Base-by-base conservation (phyloP, 352 stramenopile species). In the Bremia lactucae region DNA sequence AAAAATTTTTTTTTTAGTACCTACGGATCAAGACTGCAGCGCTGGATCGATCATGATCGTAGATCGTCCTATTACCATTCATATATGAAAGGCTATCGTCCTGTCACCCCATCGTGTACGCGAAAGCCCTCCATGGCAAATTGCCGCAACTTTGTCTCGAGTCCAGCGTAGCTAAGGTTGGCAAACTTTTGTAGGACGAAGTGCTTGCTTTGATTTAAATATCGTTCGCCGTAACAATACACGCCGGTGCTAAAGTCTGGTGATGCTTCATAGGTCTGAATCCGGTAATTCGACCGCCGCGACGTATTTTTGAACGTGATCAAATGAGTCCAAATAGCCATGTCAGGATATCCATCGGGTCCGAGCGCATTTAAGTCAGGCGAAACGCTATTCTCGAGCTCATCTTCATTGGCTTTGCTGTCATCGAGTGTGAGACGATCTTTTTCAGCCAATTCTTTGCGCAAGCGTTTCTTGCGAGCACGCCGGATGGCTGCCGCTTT, bases 311-410 rank as follows among this genome's bases (percentile, higher is more conserved):
- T 68, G 51, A 88, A 77, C 14, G 67, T 64, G 36, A 78, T 36
- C 35, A 89, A 24, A 31, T 87, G 73, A 4, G 77, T 86, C 67
- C 73, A 83, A 39, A 80, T 66, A 14, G 58, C 49, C 14, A 68
- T 59, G 23, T 81, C 68, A 16, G 61, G 48, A 26, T 59, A 55
- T 20, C 55, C 38, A 43, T 67, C 62, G 6, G 21, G 11, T 13
- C 59, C 50, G 6, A 31, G 42, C 1, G 46, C 15, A 13, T 64
- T 44, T n/a, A 64, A 20, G 13, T 43, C 55, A 23, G 49, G 54
- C 23, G 42, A n/a, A 5, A 39, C 34, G 22, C 42, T 55, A 8
- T 31, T 15, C 11, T 31, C 9, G 1, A 31, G 31, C 16, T 46
- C 43, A 29, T 10, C 19, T 14, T 55, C 19, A 9, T 53, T 41